Evolutionary conservation across 805 yeast species (phyloP).

Genomic region (Sungouiella thailandica): DNA sequence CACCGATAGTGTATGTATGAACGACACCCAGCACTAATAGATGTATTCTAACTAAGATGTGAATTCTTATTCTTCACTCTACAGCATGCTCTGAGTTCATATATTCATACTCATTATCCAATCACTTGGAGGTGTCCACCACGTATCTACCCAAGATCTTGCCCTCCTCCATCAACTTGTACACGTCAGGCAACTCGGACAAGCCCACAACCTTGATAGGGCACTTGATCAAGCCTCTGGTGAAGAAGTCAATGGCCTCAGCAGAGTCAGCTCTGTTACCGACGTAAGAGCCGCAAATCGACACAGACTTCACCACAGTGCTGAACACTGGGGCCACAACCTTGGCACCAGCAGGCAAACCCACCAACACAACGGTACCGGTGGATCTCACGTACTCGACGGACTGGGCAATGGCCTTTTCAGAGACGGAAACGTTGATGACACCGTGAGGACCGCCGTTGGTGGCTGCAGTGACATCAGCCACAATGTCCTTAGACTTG

Average conservation of each 20-base stretch:
- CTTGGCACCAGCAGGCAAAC: conserved; percentile 43
- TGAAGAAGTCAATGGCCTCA: conserved; percentile 41
- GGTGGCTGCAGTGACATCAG: conserved; percentile 42
- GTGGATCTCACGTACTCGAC: conserved; percentile 31
- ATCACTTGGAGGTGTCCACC: conserved; percentile 36
- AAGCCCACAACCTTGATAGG: conserved; percentile 39
- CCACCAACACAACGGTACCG: conserved; percentile 42
- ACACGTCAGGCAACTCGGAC: conserved; percentile 36
- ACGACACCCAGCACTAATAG: too few species aligned
- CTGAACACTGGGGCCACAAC: conserved; percentile 35
- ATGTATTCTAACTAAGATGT: too few species aligned
- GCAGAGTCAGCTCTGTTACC: conserved; percentile 45
- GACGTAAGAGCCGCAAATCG: conserved; percentile 40
- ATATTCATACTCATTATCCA: too few species aligned
- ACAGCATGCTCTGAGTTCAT: too few species aligned
- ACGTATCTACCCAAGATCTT: conserved; percentile 42
- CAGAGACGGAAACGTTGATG: conserved; percentile 49
- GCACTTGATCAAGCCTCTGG: conserved; percentile 39
- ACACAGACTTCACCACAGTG: conserved; percentile 36
- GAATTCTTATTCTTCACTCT: too few species aligned
- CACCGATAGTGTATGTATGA: too few species aligned
- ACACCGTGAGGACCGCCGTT: conserved; percentile 57
- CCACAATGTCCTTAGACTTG: conserved; percentile 45
- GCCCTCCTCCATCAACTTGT: conserved; percentile 38
- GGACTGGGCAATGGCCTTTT: conserved; percentile 45